These are phyloP conservation scores for Fusarium marasasianum DNA, from an alignment of 2,329 filamentous ascomycete genomes.

Conservation along the genomic window DNA sequence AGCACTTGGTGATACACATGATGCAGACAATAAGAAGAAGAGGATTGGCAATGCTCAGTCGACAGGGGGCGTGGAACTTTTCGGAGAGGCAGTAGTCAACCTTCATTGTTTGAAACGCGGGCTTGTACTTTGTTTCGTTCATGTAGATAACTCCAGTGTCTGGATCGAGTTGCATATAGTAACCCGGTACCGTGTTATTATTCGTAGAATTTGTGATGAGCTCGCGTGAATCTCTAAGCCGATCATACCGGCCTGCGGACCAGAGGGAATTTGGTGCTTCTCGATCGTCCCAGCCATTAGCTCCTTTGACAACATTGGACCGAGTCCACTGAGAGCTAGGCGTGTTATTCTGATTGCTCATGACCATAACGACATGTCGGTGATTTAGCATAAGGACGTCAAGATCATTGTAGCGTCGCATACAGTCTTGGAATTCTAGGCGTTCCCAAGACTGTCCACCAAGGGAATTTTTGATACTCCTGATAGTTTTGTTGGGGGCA, in stretches of 20 bases:
- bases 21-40: background rate
- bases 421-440: background rate
- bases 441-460: background rate
- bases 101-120: background rate
- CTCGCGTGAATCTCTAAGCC: background rate
- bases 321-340: background rate
- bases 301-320: background rate
- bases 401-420: background rate
- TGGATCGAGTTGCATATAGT: background rate
- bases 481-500: background rate
- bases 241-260: background rate
- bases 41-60: background rate
- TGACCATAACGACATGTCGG: background rate
- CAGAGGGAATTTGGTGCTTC: background rate
- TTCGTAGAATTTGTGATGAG: background rate
- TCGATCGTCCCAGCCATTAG: background rate
- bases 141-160: background rate
- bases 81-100: background rate
- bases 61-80: background rate
- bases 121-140: background rate
- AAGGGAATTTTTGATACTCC: background rate
- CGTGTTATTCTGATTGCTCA: background rate
- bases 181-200: background rate
- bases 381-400: background rate
- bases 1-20: background rate